Conservation (phyloP, 2,329 filamentous ascomycete species). For the Chrysoporthe deuterocubensis region DNA sequence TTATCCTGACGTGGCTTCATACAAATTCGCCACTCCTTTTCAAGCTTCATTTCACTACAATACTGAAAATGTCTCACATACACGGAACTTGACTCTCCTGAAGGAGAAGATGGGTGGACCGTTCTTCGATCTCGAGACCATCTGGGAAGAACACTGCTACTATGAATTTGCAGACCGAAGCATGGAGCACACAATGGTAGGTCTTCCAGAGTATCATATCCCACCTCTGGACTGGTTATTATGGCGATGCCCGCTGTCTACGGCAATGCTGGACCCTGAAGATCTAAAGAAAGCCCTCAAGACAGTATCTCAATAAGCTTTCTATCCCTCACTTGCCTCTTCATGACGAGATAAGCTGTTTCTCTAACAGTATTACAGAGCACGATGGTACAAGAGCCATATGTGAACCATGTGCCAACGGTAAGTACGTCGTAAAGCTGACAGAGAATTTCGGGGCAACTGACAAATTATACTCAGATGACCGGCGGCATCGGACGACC, state of each 20-base stretch:
- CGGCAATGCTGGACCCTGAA: no score
- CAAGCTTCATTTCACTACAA: slow-evolving; percentile 32
- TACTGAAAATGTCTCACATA: slow-evolving; percentile 58
- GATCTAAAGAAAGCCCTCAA: no score
- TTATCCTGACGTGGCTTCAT: slow-evolving; percentile 20
- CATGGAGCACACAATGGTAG: slow-evolving; percentile 70
- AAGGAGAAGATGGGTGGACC: slow-evolving; percentile 67
- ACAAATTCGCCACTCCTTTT: slow-evolving; percentile 27
- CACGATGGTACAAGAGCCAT: slow-evolving; percentile 40
- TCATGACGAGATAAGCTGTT: no score
- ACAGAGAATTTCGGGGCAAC: background rate
- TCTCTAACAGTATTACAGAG: slow-evolving; percentile 34
- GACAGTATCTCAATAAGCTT: background rate
- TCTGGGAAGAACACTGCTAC: slow-evolving; percentile 79
- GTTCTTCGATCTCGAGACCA: slow-evolving; percentile 73
- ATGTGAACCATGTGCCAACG: slow-evolving; percentile 78
- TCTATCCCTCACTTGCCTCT: background rate
- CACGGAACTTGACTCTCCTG: slow-evolving; percentile 66
- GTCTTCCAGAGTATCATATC: background rate
- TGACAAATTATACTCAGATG: slow-evolving; percentile 40
- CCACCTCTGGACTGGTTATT: background rate
- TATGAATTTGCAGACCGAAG: slow-evolving; percentile 72
- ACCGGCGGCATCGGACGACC: slow-evolving; percentile 72
- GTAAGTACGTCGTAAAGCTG: slow-evolving; percentile 42
- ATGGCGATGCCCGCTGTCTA: no score